phyloP scores from a whole-genome alignment of 352 stramenopile species.

The Pythium aristosporum region DNA sequence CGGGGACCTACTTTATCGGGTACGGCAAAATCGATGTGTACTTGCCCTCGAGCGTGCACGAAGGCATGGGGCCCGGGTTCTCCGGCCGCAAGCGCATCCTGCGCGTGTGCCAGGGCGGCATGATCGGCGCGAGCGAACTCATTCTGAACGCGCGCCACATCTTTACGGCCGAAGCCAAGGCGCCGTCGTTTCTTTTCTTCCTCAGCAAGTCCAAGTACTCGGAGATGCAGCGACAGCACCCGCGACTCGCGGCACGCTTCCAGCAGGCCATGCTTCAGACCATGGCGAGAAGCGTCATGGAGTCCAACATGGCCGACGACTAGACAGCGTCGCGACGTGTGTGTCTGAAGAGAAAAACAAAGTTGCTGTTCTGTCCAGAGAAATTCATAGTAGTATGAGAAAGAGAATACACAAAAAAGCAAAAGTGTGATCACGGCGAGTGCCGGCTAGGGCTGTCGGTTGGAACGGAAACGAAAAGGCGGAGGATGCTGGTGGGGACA shows the following conservation, averaged over 20 bases:
- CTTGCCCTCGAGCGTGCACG: conserved; percentile 75
- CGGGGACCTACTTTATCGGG: conserved; percentile 79
- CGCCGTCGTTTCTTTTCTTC: conserved; percentile 79
- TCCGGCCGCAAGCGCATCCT: conserved; percentile 76
- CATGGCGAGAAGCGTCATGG: conserved; percentile 82
- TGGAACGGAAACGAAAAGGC: too few species aligned
- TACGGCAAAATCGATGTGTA: conserved; percentile 87
- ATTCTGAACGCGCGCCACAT: conserved; percentile 81
- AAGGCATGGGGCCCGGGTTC: conserved; percentile 79
- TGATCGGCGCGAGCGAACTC: conserved; percentile 77
- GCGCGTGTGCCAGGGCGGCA: conserved; percentile 75
- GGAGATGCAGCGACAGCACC: conserved; percentile 67
- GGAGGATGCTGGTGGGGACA: too few species aligned
- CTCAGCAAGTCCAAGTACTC: conserved; percentile 70
- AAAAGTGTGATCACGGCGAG: too few species aligned
- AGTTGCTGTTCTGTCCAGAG: background rate
- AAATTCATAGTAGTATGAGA: background rate
- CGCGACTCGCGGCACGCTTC: conserved; percentile 68
- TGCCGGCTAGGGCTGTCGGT: too few species aligned
- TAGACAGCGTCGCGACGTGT: conserved; percentile 28
- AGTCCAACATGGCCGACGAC: conserved; percentile 82
- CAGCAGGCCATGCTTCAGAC: conserved; percentile 84
- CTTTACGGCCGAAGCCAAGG: conserved; percentile 73
- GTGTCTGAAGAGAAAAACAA: background rate
- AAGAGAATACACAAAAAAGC: background rate